phyloP scores from a whole-genome alignment of 805 yeast species.

The Torulaspora quercuum region DNA sequence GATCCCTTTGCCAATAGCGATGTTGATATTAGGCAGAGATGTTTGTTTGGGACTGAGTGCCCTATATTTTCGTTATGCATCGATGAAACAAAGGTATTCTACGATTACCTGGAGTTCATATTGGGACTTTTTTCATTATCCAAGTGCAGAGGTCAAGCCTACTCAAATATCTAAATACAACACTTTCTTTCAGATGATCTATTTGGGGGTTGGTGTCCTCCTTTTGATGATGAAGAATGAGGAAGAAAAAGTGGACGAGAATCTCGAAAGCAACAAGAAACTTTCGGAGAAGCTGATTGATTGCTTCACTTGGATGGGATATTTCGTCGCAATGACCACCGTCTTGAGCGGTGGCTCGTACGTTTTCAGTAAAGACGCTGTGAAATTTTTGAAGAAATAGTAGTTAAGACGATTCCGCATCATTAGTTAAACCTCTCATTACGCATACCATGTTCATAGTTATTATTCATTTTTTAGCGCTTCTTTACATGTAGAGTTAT shows the following conservation, averaged over 20 bases:
- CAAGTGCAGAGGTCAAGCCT: conserved; percentile 89
- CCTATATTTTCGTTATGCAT: conserved; percentile 62
- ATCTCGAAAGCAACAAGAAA: not conserved
- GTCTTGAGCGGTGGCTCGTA: conserved; percentile 75
- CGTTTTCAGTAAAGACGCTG: conserved; percentile 64
- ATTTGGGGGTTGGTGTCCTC: conserved; percentile 62
- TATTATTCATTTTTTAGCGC: not conserved
- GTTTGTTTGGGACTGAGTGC: conserved; percentile 68
- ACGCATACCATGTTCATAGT: conserved; percentile 9
- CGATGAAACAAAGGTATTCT: conserved; percentile 36
- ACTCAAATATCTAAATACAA: conserved; percentile 81
- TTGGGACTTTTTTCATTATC: conserved; percentile 65
- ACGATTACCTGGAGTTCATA: conserved; percentile 55
- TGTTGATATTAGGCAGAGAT: conserved; percentile 80
- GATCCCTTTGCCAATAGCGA: conserved; percentile 70
- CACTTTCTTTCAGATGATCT: conserved; percentile 89
- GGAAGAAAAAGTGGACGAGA: conserved; percentile 13
- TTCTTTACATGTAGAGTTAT: conserved; percentile 1
- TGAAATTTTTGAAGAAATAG: conserved; percentile 45
- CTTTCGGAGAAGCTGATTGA: conserved; percentile 9
- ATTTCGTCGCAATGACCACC: conserved; percentile 66
- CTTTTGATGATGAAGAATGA: conserved; percentile 21
- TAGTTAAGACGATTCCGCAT: not conserved
- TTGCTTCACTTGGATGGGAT: conserved; percentile 43
- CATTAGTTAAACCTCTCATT: conserved; percentile 4